Base-by-base conservation (phyloP, 306 rosid species). In the Urtica urens region DNA sequence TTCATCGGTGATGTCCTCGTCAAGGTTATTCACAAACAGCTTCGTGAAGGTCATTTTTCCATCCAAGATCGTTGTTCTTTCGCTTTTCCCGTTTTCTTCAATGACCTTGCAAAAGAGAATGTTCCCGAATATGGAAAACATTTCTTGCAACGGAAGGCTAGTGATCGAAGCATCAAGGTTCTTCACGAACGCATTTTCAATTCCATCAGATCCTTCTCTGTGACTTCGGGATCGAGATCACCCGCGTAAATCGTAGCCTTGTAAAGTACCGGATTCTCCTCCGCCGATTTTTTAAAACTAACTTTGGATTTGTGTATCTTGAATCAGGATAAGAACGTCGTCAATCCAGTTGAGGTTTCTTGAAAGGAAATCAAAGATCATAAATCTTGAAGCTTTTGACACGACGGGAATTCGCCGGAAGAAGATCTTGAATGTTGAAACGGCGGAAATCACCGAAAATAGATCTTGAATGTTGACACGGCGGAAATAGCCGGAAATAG, bases 21-120 rank as follows among this genome's bases (percentile, higher is more conserved):
- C 41, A 21, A 59, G 56, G 39, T 59, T 59, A 38, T 47, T 59
- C 49, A 59, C 49, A 28, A 23, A 59, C 39, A 59, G 49, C 38
- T 59, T 59, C 4, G 49, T 59, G 28, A 35, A 48, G 11, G 34
- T 5, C 38, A 35, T 2, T 19, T 56, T 54, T 43, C 45, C 43
- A 45, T 44, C 27, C n/a, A n/a, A n/a, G 22, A 4, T 9, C 46
- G 45, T 13, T 11, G 20, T 29, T 24, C 57, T 49, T 16, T 38
- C 38, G 13, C 33, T 59, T 28, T 22, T 59, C 56, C 49, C 49
- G 11, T 44, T 44, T 23, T 21, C 49, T 23, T 23, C 49, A 10
- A 28, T 28, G n/a, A 44, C 28, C 49, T 44, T 44, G 49, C 49
- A 43, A 11, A 25, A 39, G 0, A 14, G 52, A 23, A 47, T n/a